Evolutionary conservation across 768 basidiomycete genomes (phyloP), one percentile per base, ranked within the genome.

Genomic region (Leccinum variicolor): DNA sequence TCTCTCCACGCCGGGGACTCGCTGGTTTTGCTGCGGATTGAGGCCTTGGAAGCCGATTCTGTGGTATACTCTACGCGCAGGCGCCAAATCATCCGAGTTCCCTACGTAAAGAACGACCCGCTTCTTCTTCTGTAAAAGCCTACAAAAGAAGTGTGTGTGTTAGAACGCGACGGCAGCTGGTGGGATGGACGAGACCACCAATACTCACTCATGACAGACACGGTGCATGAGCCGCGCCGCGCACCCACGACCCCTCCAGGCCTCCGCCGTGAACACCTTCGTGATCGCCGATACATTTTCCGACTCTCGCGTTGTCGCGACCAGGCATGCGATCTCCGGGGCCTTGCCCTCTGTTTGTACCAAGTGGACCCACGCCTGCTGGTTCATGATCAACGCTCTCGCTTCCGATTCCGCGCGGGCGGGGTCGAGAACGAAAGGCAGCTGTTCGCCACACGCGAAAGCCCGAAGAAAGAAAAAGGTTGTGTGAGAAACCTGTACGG

Each of bases 301-400:
- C 26, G 77, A 84, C 59, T 84, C 82, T 9, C 89, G 74, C 1
- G 88, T 89, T n/a, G 80, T 82, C 3, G 88, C 88, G 3, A 84
- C 84, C 31, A 90, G 81, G 13, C 80, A 89, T 0, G 87, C 85
- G 17, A 90, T 78, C 26, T 79, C 76, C 5, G 71, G 56, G 0
- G 52, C 47, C 51, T 46, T 63, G 2, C 61, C 69, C 0, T 0
- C 58, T 43, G 55, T 28, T 39, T 68, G 63, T 4, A 84, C 69
- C 25, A 77, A 67, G 56, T 84, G 84, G 0, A 90, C 81, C 87
- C 87, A 92, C 0, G 81, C 76, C 46, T 82, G 75, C 0, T 70
- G 45, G 3, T 79, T 75, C 0, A 60, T 53, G 34, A 91, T 79
- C 46, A 89, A 63, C 9, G 70, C 54, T 3, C 51, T 54, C 0